phyloP scores from a whole-genome alignment of 208 protist species.

The Plasmodiophora brassicae region DNA sequence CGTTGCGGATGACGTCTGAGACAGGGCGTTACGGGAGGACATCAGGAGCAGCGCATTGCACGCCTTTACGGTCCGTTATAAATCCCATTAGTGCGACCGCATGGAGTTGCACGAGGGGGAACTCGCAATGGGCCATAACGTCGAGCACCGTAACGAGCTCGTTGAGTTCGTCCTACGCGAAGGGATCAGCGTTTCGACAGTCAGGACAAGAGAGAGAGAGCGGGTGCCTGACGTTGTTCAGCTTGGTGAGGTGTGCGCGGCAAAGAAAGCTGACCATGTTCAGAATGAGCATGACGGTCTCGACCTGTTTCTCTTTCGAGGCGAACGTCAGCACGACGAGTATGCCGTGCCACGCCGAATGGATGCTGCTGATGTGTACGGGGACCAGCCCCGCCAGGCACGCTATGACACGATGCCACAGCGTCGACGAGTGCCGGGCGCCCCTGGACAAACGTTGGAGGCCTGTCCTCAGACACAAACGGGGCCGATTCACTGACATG shows the following conservation, averaged over 20 bases:
- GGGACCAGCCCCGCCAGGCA: not conserved
- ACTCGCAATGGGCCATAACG: not conserved
- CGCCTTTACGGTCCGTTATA: not conserved
- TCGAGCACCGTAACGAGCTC: not conserved
- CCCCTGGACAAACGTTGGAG: not conserved
- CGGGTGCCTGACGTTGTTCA: not conserved
- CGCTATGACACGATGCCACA: not conserved
- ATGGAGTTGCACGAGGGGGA: not conserved
- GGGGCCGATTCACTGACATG: too few species aligned
- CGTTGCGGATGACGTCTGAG: too few species aligned
- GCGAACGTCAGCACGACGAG: conserved; percentile 24
- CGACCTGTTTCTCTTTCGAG: not conserved
- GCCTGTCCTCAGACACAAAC: too few species aligned
- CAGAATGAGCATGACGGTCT: not conserved
- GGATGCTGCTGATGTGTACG: not conserved
- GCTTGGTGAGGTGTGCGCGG: not conserved
- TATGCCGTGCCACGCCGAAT: not conserved
- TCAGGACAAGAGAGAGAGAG: not conserved
- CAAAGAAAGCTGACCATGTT: not conserved
- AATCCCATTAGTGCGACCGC: not conserved
- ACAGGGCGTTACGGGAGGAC: too few species aligned
- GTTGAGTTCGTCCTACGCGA: not conserved
- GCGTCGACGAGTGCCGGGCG: not conserved
- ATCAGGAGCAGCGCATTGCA: too few species aligned
- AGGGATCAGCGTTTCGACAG: not conserved